Base-by-base conservation (phyloP, 2,329 filamentous ascomycete genomes). In the Paramyrothecium sp. region DNA sequence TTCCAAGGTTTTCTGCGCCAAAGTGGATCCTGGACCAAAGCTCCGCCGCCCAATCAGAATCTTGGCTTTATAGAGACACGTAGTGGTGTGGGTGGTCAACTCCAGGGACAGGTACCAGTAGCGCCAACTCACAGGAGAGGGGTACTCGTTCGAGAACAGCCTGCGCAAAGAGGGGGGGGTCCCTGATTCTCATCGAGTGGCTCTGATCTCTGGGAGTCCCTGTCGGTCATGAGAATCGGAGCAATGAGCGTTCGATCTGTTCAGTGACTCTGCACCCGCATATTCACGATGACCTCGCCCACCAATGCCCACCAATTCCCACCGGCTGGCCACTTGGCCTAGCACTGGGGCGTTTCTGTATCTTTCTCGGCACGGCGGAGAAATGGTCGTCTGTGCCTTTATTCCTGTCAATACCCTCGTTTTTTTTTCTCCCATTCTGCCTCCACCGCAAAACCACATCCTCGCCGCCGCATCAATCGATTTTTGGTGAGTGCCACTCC, bases 171-270 rank as follows among this genome's bases (percentile, higher is more conserved):
- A 44, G 38, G 16, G 54, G 53, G 59, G 55, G 61, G 62, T 60
- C 65, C 68, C 66, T 70, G 66, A 63, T 60, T 62, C 59, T 56
- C 19, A 30, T 54, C 58, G 66, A 66, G 70, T 71, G 64, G 56
- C 61, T 67, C 62, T 68, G 69, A 70, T 71, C 66, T 50, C 58
- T 34, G 57, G 26, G 55, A 51, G 58, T 59, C 62, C 64, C 63
- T 65, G 61, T 60, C 30, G 49, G 58, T 51, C 61, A 55, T 71
- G 63, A 61, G 60, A 64, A 74, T 74, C 71, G 72, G 64, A 61
- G 66, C 70, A 72, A 71, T 71, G 60, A 65, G 69, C 55, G 62
- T 56, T 53, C 55, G 58, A 73, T 72, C 68, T 69, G 51, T n/a
- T 41, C 56, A 69, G 64, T 55, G 52, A 57, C 50, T 57, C 61